Conservation (phyloP, 306 rosid genomes). For the Vicia faba region DNA sequence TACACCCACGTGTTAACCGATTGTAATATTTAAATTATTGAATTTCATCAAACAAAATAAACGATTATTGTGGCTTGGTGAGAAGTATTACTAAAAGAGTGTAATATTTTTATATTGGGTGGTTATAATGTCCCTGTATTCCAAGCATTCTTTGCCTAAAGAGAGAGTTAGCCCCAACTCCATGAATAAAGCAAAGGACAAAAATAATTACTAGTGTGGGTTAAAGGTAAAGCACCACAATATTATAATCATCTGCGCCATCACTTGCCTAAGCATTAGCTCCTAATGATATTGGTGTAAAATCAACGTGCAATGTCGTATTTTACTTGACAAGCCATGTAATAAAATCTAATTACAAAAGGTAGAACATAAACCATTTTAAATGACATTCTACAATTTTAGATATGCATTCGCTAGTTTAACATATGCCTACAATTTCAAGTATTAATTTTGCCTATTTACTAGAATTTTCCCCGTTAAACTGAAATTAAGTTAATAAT, state of each 20-base stretch:
- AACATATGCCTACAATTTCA: too few species aligned
- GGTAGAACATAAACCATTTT: too few species aligned
- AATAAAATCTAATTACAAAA: too few species aligned
- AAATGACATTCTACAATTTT: too few species aligned
- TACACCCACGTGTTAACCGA: too few species aligned
- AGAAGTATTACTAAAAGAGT: slow-evolving; percentile 35
- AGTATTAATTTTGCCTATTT: too few species aligned
- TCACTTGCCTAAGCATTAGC: slow-evolving; percentile 44
- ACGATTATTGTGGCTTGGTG: slow-evolving; percentile 23
- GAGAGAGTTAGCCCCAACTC: slow-evolving; percentile 60
- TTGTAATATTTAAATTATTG: too few species aligned
- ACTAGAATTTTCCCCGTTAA: too few species aligned
- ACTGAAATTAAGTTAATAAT: too few species aligned
- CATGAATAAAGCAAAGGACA: slow-evolving; percentile 76
- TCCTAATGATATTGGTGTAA: neutral
- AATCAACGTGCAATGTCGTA: too few species aligned
- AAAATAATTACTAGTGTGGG: slow-evolving; percentile 37
- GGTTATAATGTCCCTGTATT: slow-evolving; percentile 64
- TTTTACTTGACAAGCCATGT: too few species aligned
- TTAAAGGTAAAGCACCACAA: slow-evolving; percentile 55
- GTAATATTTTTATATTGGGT: slow-evolving; percentile 33
- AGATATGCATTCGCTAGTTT: too few species aligned
- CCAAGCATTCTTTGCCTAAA: slow-evolving; percentile 91
- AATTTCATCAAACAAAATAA: slow-evolving; percentile 31
- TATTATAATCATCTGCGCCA: neutral